Evolutionary conservation across 1,139 yeast species (phyloP).

Genomic region (Blastobotrys aristatus): DNA sequence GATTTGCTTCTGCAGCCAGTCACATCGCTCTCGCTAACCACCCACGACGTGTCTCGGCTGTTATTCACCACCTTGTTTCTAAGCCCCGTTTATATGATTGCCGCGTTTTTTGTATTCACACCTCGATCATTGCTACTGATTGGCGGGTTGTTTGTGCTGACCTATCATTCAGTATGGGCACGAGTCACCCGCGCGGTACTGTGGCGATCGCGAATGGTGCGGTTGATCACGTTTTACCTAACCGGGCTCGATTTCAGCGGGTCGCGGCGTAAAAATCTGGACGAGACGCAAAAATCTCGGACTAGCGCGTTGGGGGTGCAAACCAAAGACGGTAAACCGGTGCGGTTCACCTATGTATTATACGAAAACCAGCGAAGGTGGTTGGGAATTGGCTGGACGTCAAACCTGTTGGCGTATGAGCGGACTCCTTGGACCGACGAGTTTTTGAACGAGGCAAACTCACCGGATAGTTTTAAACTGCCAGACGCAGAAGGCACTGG

Average conservation of each 20-base stretch:
- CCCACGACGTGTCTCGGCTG: slow-evolving; percentile 73
- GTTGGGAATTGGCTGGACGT: slow-evolving; percentile 98
- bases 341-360: slow-evolving; percentile 84
- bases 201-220: slow-evolving; percentile 73
- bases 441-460: slow-evolving; percentile 76
- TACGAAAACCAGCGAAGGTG: slow-evolving; percentile 95
- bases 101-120: slow-evolving; percentile 60
- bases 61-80: slow-evolving; percentile 78
- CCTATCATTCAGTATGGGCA: slow-evolving; percentile 84
- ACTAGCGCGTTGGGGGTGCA: slow-evolving; percentile 42
- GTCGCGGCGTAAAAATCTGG: slow-evolving; percentile 30
- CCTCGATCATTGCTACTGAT: slow-evolving; percentile 65
- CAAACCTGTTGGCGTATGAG: slow-evolving; percentile 84
- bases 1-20: slow-evolving; percentile 76
- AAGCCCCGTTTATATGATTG: slow-evolving; percentile 74
- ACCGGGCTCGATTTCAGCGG: slow-evolving; percentile 85
- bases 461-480: slow-evolving; percentile 69
- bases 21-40: slow-evolving; percentile 60
- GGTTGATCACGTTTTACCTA: slow-evolving; percentile 68
- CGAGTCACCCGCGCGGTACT: slow-evolving; percentile 72
- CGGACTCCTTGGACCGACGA: slow-evolving; percentile 98
- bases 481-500: slow-evolving; percentile 71
- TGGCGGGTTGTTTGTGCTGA: slow-evolving; percentile 58
- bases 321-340: slow-evolving; percentile 57
- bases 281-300: slow-evolving; percentile 24